phyloP scores from a whole-genome alignment of 805 yeast genomes.

The Candida anglica region DNA sequence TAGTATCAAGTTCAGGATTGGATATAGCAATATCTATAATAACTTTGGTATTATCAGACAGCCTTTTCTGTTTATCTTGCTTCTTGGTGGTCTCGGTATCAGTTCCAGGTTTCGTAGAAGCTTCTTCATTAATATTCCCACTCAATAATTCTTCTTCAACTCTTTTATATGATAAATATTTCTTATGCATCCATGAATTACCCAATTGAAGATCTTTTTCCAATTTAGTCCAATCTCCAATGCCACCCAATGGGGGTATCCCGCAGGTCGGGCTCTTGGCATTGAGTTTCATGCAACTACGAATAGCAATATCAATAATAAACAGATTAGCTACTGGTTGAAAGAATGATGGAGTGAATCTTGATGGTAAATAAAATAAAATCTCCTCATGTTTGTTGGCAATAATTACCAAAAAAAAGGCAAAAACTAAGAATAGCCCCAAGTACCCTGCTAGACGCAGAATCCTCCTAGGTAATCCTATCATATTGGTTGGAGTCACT shows the following conservation, averaged over 20 bases:
- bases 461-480: slow-evolving; percentile 29
- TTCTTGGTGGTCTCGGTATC: slow-evolving; percentile 4
- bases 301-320: slow-evolving; percentile 39
- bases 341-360: slow-evolving; percentile 35
- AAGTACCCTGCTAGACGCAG: slow-evolving; percentile 22
- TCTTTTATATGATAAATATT: slow-evolving; percentile 34
- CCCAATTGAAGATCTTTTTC: slow-evolving; percentile 47
- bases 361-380: slow-evolving; percentile 21
- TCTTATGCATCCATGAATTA: slow-evolving; percentile 37
- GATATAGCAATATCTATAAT: slow-evolving; percentile 39
- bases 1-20: slow-evolving; percentile 24
- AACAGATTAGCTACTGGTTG: slow-evolving; percentile 37
- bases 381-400: slow-evolving; percentile 38
- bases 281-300: slow-evolving; percentile 21
- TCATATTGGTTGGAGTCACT: too few relatives aligned
- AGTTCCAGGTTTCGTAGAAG: slow-evolving; percentile 4
- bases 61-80: too few relatives aligned
- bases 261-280: slow-evolving; percentile 22
- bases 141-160: slow-evolving; percentile 8
- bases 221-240: slow-evolving; percentile 38
- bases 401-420: slow-evolving; percentile 22
- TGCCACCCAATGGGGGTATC: slow-evolving; percentile 13
- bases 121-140: slow-evolving; percentile 1
- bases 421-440: slow-evolving; percentile 12
- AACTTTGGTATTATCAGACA: slow-evolving; percentile 27